Percentiles rank a stretch among this genome's conserved stretches.
phyloP scores from a whole-genome alignment of 2,329 filamentous ascomycete species.

The Sclerotinia trifoliorum region DNA sequence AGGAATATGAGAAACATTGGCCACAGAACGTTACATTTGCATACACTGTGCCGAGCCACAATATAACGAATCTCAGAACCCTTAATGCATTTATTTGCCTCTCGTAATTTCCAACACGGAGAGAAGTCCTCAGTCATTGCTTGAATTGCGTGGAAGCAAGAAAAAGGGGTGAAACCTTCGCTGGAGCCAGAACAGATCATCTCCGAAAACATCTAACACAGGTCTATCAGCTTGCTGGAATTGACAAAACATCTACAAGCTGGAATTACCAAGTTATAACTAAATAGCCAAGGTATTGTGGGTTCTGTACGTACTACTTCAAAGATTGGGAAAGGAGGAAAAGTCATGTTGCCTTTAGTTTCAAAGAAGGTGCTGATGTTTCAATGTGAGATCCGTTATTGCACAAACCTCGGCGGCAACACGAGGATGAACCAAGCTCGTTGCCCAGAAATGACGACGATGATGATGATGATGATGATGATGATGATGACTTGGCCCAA shows the following conservation, averaged over 20 bases:
- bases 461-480: too few species aligned
- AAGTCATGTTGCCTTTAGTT: too few species aligned
- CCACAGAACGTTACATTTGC: neutral
- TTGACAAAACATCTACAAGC: neutral
- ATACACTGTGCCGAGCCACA: neutral
- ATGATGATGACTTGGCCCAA: too few species aligned
- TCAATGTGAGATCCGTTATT: too few species aligned
- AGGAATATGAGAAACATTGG: neutral
- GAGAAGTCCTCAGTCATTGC: neutral
- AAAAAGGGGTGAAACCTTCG: neutral
- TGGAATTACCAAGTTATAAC: too few species aligned
- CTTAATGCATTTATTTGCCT: neutral
- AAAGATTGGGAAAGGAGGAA: too few species aligned
- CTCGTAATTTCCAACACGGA: neutral
- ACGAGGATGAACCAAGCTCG: too few species aligned
- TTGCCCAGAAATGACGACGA: too few species aligned
- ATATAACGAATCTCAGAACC: neutral
- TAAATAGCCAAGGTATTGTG: too few species aligned
- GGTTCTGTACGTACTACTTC: too few species aligned
- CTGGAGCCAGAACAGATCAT: neutral
- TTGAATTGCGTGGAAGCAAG: neutral
- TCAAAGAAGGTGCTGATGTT: too few species aligned
- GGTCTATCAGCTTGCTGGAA: neutral
- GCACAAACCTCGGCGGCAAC: too few species aligned
- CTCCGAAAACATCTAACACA: neutral